These are phyloP conservation scores for Auricularia cornea DNA, from an alignment of 768 basidiomycete species.

Conservation along the genomic window DNA sequence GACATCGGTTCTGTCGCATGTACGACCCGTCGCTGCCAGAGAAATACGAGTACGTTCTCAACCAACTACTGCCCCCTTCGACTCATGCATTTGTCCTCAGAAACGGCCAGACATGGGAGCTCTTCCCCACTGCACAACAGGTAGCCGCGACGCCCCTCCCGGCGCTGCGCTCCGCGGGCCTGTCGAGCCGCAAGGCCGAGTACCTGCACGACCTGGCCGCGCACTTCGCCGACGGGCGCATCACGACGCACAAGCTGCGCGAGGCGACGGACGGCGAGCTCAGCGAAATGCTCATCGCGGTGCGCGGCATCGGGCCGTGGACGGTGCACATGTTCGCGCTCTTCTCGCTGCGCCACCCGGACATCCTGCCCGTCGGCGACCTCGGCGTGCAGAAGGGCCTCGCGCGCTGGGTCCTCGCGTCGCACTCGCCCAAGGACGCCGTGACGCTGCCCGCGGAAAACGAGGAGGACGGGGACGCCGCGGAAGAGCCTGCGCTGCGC, in stretches of 20 bases:
- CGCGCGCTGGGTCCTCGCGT: conserved; percentile 57
- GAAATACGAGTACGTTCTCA: conserved; percentile 29
- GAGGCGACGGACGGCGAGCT: conserved; percentile 71
- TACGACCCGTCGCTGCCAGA: conserved; percentile 71
- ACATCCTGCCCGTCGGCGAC: conserved; percentile 73
- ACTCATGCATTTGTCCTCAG: not conserved
- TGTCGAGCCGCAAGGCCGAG: conserved; percentile 82
- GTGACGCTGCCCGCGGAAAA: conserved; percentile 33
- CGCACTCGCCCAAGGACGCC: conserved; percentile 40
- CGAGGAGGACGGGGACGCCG: conserved; percentile 12
- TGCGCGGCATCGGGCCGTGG: conserved; percentile 72
- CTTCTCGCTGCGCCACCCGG: conserved; percentile 74
- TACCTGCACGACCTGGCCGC: conserved; percentile 76
- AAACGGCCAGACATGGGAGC: conserved; percentile 17
- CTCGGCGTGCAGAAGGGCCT: conserved; percentile 76
- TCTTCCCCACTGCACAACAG: conserved; percentile 66
- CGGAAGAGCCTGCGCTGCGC: conserved; percentile 15
- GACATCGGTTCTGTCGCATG: conserved; percentile 66
- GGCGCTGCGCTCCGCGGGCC: conserved; percentile 60
- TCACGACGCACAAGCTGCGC: conserved; percentile 64
- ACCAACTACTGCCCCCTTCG: not conserved
- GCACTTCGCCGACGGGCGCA: conserved; percentile 71
- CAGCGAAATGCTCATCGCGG: conserved; percentile 62
- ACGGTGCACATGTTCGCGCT: conserved; percentile 90
- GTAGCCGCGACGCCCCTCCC: conserved; percentile 53